Evolutionary conservation across 1,284 basidiomycete species (phyloP), one percentile per base, ranked within the genome.

Genomic region (Porodaedalea pini): DNA sequence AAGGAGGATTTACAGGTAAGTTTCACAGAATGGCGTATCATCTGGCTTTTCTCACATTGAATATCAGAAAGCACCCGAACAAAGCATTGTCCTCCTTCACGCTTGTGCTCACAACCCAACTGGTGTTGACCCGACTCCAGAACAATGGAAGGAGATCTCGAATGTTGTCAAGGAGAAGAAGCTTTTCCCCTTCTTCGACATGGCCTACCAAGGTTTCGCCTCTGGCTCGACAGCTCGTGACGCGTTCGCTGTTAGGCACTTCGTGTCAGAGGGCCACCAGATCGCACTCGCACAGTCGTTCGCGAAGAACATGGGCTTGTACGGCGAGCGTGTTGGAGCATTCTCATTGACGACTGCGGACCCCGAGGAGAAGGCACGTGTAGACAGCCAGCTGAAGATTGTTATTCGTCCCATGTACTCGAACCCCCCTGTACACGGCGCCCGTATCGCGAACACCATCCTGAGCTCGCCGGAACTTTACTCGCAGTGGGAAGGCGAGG

Each of bases 51-150:
- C 31, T 51, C 5, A 17, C 56, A 43, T 55, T 56, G 8, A 58
- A 31, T 29, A 47, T n/a, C 55, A 91, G 89, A 84, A 78, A 60
- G 88, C 88, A 48, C 89, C 91, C 2, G 83, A 88, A 67, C 77
- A 83, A 65, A 83, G 90, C 53, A 83, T 96, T 63, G 88, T 96
- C 37, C 81, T 95, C 57, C 78, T 96, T 37, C 92, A 94, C 66
- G 92, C 94, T 3, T 97, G 94, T 73, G 92, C 94, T 15, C 96
- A 99, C 81, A 99, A 99, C 77, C 97, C 97, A 3, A 98, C 96
- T 44, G 94, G 97, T 65, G 85, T 99, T 63, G 97, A 99, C 76
- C 96, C 94, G 27, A 98, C 94, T 8, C 82, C 82, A 43, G 87
- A 85, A 54, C 95, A 99, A 77, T 99, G 97, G 97, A 81, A 81